These are phyloP conservation scores for Phaeotremella fagi DNA, from an alignment of 768 basidiomycete species.

Conservation along the genomic window DNA sequence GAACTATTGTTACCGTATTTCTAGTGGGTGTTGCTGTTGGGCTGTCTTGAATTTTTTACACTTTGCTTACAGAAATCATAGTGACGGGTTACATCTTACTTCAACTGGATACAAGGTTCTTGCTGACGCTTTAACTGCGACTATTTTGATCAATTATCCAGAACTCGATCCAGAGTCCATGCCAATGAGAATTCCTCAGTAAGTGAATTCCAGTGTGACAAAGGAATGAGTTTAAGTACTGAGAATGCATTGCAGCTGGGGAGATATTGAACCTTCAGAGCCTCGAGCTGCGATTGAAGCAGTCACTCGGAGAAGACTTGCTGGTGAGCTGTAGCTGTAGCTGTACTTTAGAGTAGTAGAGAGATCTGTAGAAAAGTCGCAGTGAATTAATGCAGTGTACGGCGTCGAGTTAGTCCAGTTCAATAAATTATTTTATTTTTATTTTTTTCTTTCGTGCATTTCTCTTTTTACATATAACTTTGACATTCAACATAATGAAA, in stretches of 20 bases:
- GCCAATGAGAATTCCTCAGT: conserved; percentile 60
- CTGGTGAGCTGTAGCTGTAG: conserved; percentile 14
- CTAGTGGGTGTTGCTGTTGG: conserved; percentile 23
- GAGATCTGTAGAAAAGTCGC: not conserved
- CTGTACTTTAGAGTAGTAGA: not conserved
- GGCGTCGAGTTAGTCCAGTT: not conserved
- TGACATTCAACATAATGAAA: no score
- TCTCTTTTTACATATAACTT: no score
- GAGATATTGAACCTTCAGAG: conserved; percentile 13
- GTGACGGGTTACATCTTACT: conserved; percentile 78
- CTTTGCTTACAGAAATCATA: conserved; percentile 8
- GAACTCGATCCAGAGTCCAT: conserved; percentile 66
- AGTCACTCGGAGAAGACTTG: conserved; percentile 4
- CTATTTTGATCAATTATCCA: conserved; percentile 60
- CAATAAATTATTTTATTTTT: no score
- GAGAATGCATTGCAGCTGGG: conserved; percentile 25
- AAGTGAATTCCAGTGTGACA: conserved; percentile 46
- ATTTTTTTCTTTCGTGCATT: no score
- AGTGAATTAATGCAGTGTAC: not conserved
- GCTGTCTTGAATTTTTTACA: no score
- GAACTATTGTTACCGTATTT: conserved; percentile 51
- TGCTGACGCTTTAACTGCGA: conserved; percentile 60
- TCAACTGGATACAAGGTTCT: conserved; percentile 69
- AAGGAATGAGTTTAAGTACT: no score
- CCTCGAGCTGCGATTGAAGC: conserved; percentile 17